A percentile compares a stretch with the other conserved stretches of the same genome.
phyloP scores from a whole-genome alignment of 768 basidiomycete species.

The Lactifluus subvellereus region DNA sequence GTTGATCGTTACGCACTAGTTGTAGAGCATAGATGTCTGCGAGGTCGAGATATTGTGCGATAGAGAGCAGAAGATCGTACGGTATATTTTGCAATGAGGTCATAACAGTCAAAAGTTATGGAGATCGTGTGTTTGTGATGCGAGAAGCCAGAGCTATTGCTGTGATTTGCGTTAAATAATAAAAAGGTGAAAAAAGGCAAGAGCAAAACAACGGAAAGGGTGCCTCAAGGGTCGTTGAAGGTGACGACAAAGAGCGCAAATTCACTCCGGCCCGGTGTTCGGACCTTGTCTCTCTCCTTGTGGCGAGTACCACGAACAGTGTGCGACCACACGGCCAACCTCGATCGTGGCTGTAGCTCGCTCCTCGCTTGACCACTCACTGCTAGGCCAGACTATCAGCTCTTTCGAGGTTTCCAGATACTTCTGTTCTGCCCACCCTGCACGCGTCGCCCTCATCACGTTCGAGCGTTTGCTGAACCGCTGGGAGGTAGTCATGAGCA shows the following conservation, averaged over 20 bases:
- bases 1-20: constrained; percentile 41
- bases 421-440: not conserved
- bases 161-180: not conserved
- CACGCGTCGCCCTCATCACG: not conserved
- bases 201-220: not conserved
- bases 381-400: not conserved
- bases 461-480: too few species aligned
- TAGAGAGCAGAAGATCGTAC: constrained; percentile 65
- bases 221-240: not conserved
- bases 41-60: constrained; percentile 56
- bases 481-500: not conserved
- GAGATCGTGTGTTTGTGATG: not conserved
- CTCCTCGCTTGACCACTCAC: not conserved
- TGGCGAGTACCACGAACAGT: not conserved
- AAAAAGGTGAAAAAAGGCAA: not conserved
- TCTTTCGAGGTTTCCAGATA: not conserved
- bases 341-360: not conserved
- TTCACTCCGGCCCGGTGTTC: constrained; percentile 5
- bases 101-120: not conserved
- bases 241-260: constrained; percentile 1
- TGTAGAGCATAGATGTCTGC: constrained; percentile 57
- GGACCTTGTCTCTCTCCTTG: not conserved
- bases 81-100: constrained; percentile 43
- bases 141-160: not conserved
- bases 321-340: not conserved